Conservation (phyloP, 2,329 filamentous ascomycete genomes). For the Talaromyces atroroseus region DNA sequence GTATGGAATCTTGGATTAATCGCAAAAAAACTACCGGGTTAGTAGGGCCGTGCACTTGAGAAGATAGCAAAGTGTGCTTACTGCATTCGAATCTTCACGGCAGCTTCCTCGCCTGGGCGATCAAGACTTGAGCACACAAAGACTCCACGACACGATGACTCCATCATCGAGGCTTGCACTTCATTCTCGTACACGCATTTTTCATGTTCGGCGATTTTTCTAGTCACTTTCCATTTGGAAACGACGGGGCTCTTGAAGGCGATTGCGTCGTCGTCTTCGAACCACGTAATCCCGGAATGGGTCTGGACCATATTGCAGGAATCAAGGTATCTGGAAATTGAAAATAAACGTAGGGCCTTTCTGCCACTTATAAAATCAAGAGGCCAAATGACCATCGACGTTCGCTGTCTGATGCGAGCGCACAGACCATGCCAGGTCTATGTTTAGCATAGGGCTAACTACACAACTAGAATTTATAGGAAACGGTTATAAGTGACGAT, state of each 20-base stretch:
- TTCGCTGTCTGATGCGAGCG: neutral
- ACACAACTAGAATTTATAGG: no score
- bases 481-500: constrained; percentile 31
- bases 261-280: neutral
- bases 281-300: neutral
- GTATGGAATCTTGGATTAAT: neutral
- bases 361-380: no score
- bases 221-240: neutral
- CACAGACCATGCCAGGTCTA: neutral
- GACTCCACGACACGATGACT: neutral
- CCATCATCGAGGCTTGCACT: neutral
- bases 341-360: no score
- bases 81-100: constrained; percentile 1
- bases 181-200: neutral
- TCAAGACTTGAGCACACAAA: neutral
- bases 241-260: neutral
- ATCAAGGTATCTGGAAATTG: no score
- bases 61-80: neutral
- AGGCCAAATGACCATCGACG: no score
- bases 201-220: neutral
- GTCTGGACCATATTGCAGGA: neutral
- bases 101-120: neutral
- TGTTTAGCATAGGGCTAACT: neutral
- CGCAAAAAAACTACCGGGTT: neutral
- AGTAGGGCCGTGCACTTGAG: no score